Evolutionary conservation across 2,329 filamentous ascomycete genomes (phyloP), one percentile per base, ranked within the genome.

Genomic region (Phialemonium atrogriseum): DNA sequence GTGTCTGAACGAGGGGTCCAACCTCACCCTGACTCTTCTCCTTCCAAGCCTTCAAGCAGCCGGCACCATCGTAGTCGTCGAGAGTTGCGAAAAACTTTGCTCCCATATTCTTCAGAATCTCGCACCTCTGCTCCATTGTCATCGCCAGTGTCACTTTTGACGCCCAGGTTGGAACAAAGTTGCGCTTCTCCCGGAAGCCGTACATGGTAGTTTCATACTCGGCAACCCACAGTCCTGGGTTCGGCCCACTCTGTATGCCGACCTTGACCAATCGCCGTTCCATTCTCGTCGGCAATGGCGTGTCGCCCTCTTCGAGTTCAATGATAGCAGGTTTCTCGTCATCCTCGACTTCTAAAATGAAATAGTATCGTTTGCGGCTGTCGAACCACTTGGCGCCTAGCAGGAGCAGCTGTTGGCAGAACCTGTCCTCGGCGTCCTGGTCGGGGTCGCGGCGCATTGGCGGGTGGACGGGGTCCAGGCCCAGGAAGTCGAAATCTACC

Each of bases 1-100:
- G n/a, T n/a, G 27, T 28, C 27, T 28, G 19, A 18, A 28, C 17
- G 17, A 28, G 27, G 17, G 27, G 27, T 19, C 26, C 26, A 27
- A 5, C 26, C 27, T 28, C 27, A 18, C 27, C 27, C 9, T 17
- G 19, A 11, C 17, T 28, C 27, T 31, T 31, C 7, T 20, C 24
- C 13, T 13, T 15, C 29, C 29, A 31, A n/a, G 20, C 19, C 17
- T 31, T 31, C 23, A 31, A 24, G 17, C 29, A 31, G 4, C 20
- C 29, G 20, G 24, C 24, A 5, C 29, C 29, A 11, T 19, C 29
- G 16, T 31, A 31, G 10, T 31, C 29, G 20, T 31, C 29, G 10
- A 31, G 29, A 31, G 20, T 31, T 18, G 29, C 21, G 24, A 24
- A 31, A 13, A 31, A 31, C 12, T 25, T 31, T 12, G 14, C 29